Evolutionary conservation across 805 yeast species (phyloP).

Genomic region (Saccharomycopsis schoenii): DNA sequence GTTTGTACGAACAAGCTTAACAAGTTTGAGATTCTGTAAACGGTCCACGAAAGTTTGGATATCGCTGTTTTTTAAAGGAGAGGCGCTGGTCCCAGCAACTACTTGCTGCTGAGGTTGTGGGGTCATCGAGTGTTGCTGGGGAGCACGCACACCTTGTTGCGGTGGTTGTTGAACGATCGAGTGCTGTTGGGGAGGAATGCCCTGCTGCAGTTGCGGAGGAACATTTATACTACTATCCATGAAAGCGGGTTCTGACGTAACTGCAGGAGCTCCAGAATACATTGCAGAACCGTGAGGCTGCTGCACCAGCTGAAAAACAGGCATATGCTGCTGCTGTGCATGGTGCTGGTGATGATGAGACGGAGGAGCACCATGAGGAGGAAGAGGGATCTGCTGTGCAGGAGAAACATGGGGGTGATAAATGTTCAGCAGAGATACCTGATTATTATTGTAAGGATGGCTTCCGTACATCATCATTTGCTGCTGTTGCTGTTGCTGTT

Average conservation of each 20-base stretch:
- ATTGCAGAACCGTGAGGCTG: not conserved
- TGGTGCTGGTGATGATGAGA: not conserved
- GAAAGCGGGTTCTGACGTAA: not conserved
- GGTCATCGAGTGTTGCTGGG: not conserved
- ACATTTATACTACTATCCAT: not conserved
- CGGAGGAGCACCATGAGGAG: not conserved
- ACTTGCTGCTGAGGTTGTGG: not conserved
- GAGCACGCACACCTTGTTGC: not conserved
- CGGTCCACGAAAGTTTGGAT: constrained; percentile 4
- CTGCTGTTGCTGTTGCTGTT: constrained; percentile 2
- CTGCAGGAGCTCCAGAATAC: not conserved
- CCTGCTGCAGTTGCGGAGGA: not conserved
- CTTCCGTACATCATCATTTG: constrained; percentile 1
- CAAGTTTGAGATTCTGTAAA: constrained; percentile 7
- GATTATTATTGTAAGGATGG: not conserved
- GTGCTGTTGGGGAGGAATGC: not conserved
- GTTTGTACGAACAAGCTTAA: constrained; percentile 15
- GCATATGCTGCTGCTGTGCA: not conserved
- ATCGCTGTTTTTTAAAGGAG: not conserved
- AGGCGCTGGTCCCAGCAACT: not conserved
- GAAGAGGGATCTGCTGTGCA: not conserved
- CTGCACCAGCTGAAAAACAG: not conserved
- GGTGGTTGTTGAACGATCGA: not conserved
- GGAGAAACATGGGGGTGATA: not conserved
- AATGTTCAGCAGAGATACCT: not conserved